These are phyloP conservation scores for Abrus precatorius DNA, from an alignment of 306 rosid genomes.

Conservation along the genomic window DNA sequence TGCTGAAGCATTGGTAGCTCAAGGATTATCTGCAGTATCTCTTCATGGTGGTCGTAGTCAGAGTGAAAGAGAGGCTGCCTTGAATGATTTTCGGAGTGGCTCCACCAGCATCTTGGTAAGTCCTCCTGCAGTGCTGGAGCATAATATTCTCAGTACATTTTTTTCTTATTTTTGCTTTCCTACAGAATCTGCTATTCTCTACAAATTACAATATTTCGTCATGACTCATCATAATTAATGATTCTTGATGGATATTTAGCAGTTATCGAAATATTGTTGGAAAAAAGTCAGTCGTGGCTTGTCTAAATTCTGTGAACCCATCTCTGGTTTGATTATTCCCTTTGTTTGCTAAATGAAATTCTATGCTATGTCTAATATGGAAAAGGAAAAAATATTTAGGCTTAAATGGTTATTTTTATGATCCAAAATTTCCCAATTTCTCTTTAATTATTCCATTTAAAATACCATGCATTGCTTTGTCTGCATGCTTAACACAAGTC, in stretches of 20 bases:
- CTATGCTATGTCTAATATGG: slow-evolving; percentile 1
- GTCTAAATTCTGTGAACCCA: slow-evolving; percentile 16
- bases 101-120: slow-evolving; percentile 82
- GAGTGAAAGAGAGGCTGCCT: slow-evolving; percentile 84
- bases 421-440: not conserved
- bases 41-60: slow-evolving; percentile 95
- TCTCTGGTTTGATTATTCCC: slow-evolving; percentile 25
- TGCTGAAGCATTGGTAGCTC: slow-evolving; percentile 83
- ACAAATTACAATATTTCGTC: not conserved
- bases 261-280: slow-evolving; percentile 13
- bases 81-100: slow-evolving; percentile 78
- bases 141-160: not conserved
- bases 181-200: not conserved
- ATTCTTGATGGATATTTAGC: slow-evolving; percentile 13
- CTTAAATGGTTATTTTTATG: not conserved
- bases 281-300: not conserved
- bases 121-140: slow-evolving; percentile 9
- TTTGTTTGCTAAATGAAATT: slow-evolving; percentile 22
- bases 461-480: slow-evolving; percentile 33
- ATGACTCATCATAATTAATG: slow-evolving; percentile 1
- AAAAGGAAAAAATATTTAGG: slow-evolving; percentile 10
- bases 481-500: slow-evolving; percentile 8
- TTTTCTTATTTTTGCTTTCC: slow-evolving; percentile 1
- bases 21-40: slow-evolving; percentile 88
- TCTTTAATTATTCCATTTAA: slow-evolving; percentile 23